A percentile compares a stretch with the other conserved stretches of the same genome.
Evolutionary conservation across 2,329 filamentous ascomycete species (phyloP).

Genomic region (Fusarium protoensiforme): DNA sequence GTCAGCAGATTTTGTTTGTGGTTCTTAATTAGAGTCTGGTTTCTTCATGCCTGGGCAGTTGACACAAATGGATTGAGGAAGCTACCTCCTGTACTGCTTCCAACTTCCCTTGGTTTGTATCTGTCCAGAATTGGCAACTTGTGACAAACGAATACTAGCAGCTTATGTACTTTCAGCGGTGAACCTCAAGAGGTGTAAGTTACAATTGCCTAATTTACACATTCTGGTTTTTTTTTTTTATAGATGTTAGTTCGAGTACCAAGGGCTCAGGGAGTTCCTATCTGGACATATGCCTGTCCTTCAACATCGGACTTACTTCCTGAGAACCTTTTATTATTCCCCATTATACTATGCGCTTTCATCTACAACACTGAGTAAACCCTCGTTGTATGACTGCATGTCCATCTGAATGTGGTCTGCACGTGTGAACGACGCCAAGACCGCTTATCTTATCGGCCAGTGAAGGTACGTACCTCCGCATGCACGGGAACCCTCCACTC

Average conservation of each 20-base stretch:
- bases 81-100: not conserved
- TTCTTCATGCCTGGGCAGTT: not conserved
- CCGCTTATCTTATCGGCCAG: constrained; percentile 31
- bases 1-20: not conserved
- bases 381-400: not conserved
- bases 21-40: not conserved
- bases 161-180: not conserved
- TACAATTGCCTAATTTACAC: not conserved
- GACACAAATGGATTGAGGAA: not conserved
- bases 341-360: not conserved
- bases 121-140: not conserved
- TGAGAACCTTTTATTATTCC: not conserved
- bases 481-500: constrained; percentile 9
- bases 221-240: not conserved
- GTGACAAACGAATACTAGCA: not conserved
- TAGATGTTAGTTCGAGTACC: not conserved
- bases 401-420: not conserved
- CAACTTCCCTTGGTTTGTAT: not conserved
- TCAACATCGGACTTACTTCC: not conserved
- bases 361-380: not conserved
- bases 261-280: not conserved
- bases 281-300: not conserved
- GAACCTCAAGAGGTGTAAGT: not conserved
- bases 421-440: constrained; percentile 13
- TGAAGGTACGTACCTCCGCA: constrained; percentile 25